Evolutionary conservation across 306 rosid species (phyloP).

Genomic region (Vigna hirtella): DNA sequence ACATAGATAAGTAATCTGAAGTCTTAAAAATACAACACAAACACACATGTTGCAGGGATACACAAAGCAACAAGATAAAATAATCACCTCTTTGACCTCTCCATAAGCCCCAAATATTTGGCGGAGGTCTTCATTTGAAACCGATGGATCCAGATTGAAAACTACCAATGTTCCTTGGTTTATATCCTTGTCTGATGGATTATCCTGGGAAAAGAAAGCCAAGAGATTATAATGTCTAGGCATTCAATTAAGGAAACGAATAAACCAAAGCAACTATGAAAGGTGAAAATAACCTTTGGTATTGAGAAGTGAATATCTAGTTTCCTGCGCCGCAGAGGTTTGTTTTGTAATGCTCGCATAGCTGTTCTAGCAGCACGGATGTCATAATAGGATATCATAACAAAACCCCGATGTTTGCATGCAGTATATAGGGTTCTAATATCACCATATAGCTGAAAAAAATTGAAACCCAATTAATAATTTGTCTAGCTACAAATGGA

Average conservation of each 20-base stretch:
- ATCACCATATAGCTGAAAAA: constrained; percentile 91
- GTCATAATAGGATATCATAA: constrained; percentile 98
- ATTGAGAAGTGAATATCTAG: constrained; percentile 99
- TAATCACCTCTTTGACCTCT: constrained; percentile 95
- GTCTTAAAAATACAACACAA: not conserved
- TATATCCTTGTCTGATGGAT: constrained; percentile 97
- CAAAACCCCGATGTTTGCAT: constrained; percentile 99
- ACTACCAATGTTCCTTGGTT: constrained; percentile 98
- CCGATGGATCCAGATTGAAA: constrained; percentile 96
- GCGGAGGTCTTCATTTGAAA: constrained; percentile 94
- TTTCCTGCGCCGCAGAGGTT: constrained; percentile 93
- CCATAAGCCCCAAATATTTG: constrained; percentile 98
- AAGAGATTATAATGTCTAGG: constrained; percentile 17
- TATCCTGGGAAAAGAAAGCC: constrained; percentile 64
- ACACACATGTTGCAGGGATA: not conserved
- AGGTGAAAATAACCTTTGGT: constrained; percentile 72
- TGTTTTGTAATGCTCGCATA: constrained; percentile 91
- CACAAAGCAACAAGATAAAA: constrained; percentile 25
- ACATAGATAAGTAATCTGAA: constrained; percentile 26
- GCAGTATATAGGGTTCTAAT: constrained; percentile 96
- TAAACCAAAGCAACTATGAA: constrained; percentile 27
- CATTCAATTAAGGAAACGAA: constrained; percentile 24
- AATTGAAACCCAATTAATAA: constrained; percentile 28
- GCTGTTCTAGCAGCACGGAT: constrained; percentile 99
- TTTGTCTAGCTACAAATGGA: constrained; percentile 6